These are phyloP conservation scores for Ophiostoma pallidulum DNA, from an alignment of 2,329 filamentous ascomycete genomes.

Conservation along the genomic window DNA sequence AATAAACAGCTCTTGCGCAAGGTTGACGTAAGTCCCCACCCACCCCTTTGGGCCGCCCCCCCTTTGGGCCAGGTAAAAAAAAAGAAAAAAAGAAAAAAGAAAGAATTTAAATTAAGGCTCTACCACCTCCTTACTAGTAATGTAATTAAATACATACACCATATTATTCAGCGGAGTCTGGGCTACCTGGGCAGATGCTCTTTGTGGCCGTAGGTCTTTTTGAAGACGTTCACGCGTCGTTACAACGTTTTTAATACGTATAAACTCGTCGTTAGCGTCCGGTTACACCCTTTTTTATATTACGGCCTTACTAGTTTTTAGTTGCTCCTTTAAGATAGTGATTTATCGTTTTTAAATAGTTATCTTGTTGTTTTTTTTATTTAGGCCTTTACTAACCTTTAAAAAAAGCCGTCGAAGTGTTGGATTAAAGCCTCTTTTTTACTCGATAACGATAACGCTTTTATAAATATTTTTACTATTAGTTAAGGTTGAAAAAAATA, in stretches of 20 bases:
- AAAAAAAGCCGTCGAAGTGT: background rate
- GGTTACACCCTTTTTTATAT: background rate
- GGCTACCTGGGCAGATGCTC: background rate
- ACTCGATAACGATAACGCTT: background rate
- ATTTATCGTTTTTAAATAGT: background rate
- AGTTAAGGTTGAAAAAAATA: background rate
- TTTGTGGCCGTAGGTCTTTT: background rate
- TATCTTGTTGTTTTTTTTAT: background rate
- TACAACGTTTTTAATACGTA: background rate
- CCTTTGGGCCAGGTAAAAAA: background rate
- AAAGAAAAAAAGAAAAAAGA: background rate
- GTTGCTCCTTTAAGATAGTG: background rate
- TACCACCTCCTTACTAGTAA: background rate
- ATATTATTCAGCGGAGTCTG: background rate
- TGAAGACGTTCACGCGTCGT: background rate
- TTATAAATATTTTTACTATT: background rate
- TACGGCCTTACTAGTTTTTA: background rate
- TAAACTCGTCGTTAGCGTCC: background rate
- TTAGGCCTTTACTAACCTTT: background rate
- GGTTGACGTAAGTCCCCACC: too few relatives aligned
- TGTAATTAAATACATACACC: background rate
- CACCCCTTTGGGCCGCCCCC: background rate
- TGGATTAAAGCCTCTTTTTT: background rate
- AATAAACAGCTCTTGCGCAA: too few relatives aligned
- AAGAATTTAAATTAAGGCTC: background rate